A percentile compares a stretch with the other conserved stretches of the same genome.
Conservation (phyloP, 148 eudicot species). For the Limonium bicolor region DNA sequence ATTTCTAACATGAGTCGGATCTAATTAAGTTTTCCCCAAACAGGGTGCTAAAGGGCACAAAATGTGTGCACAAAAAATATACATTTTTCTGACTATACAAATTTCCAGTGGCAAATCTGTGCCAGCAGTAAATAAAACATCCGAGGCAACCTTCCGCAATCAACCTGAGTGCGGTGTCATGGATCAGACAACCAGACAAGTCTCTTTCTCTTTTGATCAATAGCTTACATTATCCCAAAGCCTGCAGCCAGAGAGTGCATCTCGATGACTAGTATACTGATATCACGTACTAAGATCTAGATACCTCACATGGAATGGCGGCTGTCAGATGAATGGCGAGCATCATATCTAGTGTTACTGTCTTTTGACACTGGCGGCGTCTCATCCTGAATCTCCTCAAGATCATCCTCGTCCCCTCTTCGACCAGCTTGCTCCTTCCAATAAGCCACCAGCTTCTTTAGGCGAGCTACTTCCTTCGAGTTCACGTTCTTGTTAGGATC, state of each 20-base stretch:
- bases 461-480: conserved; percentile 87
- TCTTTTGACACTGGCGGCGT: conserved; percentile 20
- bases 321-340: conserved; percentile 42
- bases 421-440: conserved; percentile 97
- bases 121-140: background rate
- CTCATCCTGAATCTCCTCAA: conserved; percentile 93
- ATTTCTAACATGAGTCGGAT: no score
- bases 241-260: no score
- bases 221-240: background rate
- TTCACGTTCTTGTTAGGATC: conserved; percentile 90
- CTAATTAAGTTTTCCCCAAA: no score
- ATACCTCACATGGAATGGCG: conserved; percentile 5
- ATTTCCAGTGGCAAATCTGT: background rate
- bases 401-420: conserved; percentile 78
- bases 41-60: no score
- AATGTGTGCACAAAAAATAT: conserved; percentile 2
- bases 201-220: background rate
- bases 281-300: no score
- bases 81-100: conserved; percentile 6
- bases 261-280: no score
- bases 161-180: background rate
- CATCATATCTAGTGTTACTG: conserved; percentile 46
- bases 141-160: background rate
- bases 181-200: conserved; percentile 1
- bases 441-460: conserved; percentile 66